These are phyloP conservation scores for Tylopilus balloui DNA, from an alignment of 768 basidiomycete species.

Conservation along the genomic window DNA sequence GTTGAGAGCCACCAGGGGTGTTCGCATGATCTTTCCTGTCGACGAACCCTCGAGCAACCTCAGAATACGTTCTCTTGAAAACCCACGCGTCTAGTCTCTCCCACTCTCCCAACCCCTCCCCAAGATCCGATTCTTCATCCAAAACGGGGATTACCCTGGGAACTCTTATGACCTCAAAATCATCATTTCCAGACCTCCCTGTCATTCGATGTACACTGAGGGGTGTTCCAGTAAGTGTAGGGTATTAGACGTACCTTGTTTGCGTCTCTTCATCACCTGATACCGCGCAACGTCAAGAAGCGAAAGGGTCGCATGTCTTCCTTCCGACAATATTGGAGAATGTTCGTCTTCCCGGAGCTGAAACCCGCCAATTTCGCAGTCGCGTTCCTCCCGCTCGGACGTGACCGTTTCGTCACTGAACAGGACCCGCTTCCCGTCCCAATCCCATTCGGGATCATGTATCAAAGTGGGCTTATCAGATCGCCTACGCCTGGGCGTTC, in stretches of 20 bases:
- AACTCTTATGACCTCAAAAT: constrained; percentile 23
- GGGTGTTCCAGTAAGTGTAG: neutral
- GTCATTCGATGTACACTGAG: neutral
- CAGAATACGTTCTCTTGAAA: constrained; percentile 21
- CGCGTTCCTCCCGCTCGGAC: neutral
- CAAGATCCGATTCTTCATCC: constrained; percentile 7
- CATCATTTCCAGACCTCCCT: constrained; percentile 13
- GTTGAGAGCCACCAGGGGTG: neutral
- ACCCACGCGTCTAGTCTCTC: constrained; percentile 17
- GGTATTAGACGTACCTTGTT: constrained; percentile 10
- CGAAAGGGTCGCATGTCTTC: neutral
- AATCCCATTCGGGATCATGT: constrained; percentile 22
- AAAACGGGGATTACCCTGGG: constrained; percentile 17
- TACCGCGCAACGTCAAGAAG: constrained; percentile 9
- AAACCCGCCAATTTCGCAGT: neutral
- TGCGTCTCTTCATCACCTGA: neutral
- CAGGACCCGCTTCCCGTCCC: constrained; percentile 18
- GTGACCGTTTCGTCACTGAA: neutral
- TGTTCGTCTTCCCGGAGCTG: neutral
- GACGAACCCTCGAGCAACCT: constrained; percentile 15
- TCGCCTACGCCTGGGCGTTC: constrained; percentile 14
- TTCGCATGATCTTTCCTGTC: constrained; percentile 2
- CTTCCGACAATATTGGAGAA: neutral
- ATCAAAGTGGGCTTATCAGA: constrained; percentile 9
- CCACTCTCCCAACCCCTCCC: constrained; percentile 15